Evolutionary conservation across 2,329 filamentous ascomycete genomes (phyloP), one percentile per base, ranked within the genome.

Genomic region (Chrysosporium queenslandicum): DNA sequence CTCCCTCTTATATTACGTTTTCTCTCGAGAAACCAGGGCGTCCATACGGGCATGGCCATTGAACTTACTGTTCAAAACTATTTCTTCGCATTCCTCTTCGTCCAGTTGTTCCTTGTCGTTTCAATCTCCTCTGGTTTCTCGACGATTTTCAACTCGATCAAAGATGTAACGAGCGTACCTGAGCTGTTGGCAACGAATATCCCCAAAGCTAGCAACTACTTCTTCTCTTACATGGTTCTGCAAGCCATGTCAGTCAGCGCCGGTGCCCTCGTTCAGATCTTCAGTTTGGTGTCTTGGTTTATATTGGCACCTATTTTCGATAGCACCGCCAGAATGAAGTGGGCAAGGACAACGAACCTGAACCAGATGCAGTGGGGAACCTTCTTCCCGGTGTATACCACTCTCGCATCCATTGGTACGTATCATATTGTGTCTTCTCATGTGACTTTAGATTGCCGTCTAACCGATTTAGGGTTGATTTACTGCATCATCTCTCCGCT

Each of bases 201-300:
- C 4, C 92, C 92, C 1, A 86, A 81, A 59, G 85, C 90, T 0
- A 86, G 88, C 60, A 95, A 96, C 65, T 98, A 97, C 69, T 98
- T 97, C 74, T 97, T 96, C 75, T 91, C 88, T 0, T 98, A 98
- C 77, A 90, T 98, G 82, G 85, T 96, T 64, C 82, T 98, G 8
- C 92, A 97, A 63, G 88, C 90, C 0, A 77, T 97, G 61, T 89
- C 87, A 57, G 89, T 87, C 57, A 95, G 89, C 66, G 91, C 91
- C 1, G 89, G 86, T 66, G 91, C 87, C 0, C 74, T 97, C 3
- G 74, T 96, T 11, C 92, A 97, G 63, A 79, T 94, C 21, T 81
- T 80, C n/a, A 80, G 82, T 2, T 76, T 98, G 2, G 64, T 89
- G 42, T 75, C 84, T 58, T 94, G 90, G 83, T 94, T 89, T 61